Conservation (phyloP, 2,329 filamentous ascomycete species). For the Colletotrichum neosansevieriae region DNA sequence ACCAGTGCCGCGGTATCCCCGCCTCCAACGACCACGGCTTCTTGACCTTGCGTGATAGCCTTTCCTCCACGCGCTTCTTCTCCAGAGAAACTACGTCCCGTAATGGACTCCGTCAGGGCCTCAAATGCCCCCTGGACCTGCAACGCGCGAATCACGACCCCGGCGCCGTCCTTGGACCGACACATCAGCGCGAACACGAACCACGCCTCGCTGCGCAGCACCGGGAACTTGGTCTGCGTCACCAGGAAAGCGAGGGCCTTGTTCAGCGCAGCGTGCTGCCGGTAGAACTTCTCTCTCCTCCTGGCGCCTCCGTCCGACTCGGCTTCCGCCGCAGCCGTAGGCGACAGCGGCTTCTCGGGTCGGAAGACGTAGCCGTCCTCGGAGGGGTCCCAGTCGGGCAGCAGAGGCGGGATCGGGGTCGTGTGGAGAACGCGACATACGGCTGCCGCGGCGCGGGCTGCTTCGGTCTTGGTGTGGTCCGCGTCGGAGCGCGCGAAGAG, state of each 20-base stretch:
- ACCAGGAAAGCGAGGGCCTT: constrained; percentile 64
- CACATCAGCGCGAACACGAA: constrained; percentile 73
- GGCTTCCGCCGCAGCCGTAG: constrained; percentile 22
- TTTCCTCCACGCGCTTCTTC: constrained; percentile 14
- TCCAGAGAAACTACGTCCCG: constrained; percentile 53
- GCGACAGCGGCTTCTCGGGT: constrained; percentile 29
- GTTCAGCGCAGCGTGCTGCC: constrained; percentile 55
- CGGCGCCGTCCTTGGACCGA: constrained; percentile 62
- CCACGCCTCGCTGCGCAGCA: constrained; percentile 70
- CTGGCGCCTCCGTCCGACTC: constrained; percentile 39
- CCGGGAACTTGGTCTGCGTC: constrained; percentile 69
- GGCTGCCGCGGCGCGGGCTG: constrained; percentile 64
- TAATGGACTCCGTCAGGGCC: constrained; percentile 62
- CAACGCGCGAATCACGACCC: constrained; percentile 58
- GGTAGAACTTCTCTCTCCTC: constrained; percentile 57
- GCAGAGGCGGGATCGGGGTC: constrained; percentile 45
- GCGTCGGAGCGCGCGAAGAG: constrained; percentile 55
- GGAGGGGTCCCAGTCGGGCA: constrained; percentile 52
- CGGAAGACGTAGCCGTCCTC: constrained; percentile 44
- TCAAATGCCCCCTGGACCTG: constrained; percentile 55
- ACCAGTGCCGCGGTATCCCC: constrained; percentile 43
- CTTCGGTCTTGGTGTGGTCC: constrained; percentile 70
- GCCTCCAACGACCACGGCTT: constrained; percentile 3
- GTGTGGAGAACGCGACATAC: constrained; percentile 69
- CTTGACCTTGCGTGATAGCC: not conserved